Evolutionary conservation across 2,329 filamentous ascomycete species (phyloP), one percentile per base, ranked within the genome.

Genomic region (Aspergillus candidus): DNA sequence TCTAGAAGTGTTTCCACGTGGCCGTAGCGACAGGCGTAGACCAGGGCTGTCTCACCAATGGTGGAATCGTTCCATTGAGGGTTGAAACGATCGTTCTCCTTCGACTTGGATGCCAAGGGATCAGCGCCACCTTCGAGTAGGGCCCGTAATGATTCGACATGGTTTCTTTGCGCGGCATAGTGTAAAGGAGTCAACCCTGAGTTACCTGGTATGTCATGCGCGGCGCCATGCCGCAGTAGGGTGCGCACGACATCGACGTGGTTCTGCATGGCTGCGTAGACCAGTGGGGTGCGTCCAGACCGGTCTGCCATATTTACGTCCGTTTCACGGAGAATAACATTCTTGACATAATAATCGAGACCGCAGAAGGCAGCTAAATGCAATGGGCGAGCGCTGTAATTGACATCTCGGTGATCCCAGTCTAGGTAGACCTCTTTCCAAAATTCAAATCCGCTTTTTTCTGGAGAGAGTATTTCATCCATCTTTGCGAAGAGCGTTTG

Each of bases 311-410:
- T 11, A 6, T 45, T 38, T 6, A 31, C 27, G 11, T 44, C 38
- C 17, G 14, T 10, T 3, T 39, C 46, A 27, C 7, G 22, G 8
- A 6, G n/a, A 7, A 35, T 6, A 17, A 48, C 37, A 7, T 35
- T 35, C 17, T 34, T 27, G 3, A 13, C 18, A 32, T 48, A 48
- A 6, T 8, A n/a, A 3, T 12, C n/a, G 4, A 48, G 32, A 3
- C 46, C 46, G 10, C 10, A 32, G 7, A 29, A 32, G 6, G 46
- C 38, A 1, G 46, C 46, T 1, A 42, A 35, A 40, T 48, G 46
- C 8, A 48, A 15, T 2, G 42, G 22, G 22, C 22, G 22, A 7
- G 22, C 7, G 22, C 22, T 27, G 8, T 27, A 10, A 27, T 27
- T 6, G 22, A 27, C 8, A 10, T 8, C 22, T 27, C 7, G 22